These are phyloP conservation scores for Alternaria postmessia DNA, from an alignment of 2,329 filamentous ascomycete genomes.

Conservation along the genomic window DNA sequence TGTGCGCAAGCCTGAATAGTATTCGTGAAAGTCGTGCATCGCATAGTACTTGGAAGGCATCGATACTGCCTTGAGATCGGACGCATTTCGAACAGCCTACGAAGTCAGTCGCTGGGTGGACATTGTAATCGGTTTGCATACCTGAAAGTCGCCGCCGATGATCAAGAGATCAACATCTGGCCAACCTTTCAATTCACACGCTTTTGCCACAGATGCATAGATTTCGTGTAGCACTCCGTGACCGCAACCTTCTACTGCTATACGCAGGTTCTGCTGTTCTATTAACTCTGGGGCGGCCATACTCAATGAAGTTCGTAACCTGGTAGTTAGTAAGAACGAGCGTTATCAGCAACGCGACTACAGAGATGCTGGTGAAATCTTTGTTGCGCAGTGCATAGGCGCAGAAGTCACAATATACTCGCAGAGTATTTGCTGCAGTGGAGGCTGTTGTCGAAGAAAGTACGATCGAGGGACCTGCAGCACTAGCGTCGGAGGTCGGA, in stretches of 20 bases:
- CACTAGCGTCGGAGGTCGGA: constrained; percentile 38
- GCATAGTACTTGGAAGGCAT: constrained; percentile 87
- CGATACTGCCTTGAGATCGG: constrained; percentile 87
- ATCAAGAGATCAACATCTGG: constrained; percentile 86
- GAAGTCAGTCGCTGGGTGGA: constrained; percentile 23
- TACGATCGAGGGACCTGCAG: constrained; percentile 20
- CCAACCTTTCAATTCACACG: constrained; percentile 78
- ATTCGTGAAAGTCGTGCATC: constrained; percentile 92
- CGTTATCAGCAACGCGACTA: constrained; percentile 1
- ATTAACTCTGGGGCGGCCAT: constrained; percentile 41
- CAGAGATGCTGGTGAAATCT: background rate
- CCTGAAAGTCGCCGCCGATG: constrained; percentile 96
- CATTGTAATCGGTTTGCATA: constrained; percentile 43
- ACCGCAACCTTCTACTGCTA: constrained; percentile 90
- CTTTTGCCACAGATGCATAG: constrained; percentile 76
- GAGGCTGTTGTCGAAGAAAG: constrained; percentile 15
- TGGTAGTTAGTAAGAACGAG: background rate
- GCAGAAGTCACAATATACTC: constrained; percentile 7
- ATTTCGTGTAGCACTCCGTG: constrained; percentile 93
- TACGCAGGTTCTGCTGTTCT: constrained; percentile 60
- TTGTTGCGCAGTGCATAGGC: constrained; percentile 5
- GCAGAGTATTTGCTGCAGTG: background rate
- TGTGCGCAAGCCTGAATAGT: constrained; percentile 79
- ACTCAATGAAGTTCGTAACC: background rate
- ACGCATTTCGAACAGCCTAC: constrained; percentile 84